phyloP scores from a whole-genome alignment of 78 protist species.

The Bodo saltans region DNA sequence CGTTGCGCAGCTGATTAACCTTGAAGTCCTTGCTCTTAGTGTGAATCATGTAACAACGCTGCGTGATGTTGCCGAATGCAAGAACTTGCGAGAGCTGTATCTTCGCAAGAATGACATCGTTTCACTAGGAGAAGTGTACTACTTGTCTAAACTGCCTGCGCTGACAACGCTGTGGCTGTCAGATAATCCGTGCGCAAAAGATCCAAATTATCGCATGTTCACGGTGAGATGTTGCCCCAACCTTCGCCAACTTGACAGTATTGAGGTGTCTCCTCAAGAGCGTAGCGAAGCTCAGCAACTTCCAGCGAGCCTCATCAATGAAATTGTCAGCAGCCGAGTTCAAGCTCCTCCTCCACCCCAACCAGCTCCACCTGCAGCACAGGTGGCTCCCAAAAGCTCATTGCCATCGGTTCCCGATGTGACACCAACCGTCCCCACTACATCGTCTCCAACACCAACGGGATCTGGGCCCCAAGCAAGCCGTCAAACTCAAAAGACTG shows the following conservation, averaged over 20 bases:
- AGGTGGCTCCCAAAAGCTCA: not conserved
- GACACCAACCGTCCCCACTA: too few species aligned
- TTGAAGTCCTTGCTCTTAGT: constrained; percentile 45
- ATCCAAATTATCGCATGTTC: constrained; percentile 3
- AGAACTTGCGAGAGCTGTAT: constrained; percentile 53
- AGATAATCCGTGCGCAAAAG: constrained; percentile 57
- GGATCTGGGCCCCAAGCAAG: not conserved
- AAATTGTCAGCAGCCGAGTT: not conserved
- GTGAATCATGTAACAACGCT: constrained; percentile 52
- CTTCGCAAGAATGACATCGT: constrained; percentile 51
- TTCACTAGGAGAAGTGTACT: constrained; percentile 35
- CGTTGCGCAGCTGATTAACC: constrained; percentile 40
- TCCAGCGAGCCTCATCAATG: not conserved
- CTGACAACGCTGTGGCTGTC: constrained; percentile 50
- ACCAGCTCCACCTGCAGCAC: not conserved
- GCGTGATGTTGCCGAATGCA: constrained; percentile 36
- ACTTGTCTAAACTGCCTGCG: constrained; percentile 12
- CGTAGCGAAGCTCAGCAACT: not conserved
- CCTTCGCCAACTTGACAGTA: constrained; percentile 51
- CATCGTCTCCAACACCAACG: not conserved
- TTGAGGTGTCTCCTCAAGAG: constrained; percentile 46
- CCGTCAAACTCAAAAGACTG: not conserved
- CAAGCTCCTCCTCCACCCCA: not conserved
- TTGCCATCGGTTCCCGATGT: not conserved
- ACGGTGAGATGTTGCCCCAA: constrained; percentile 29